Percentiles rank a stretch among this genome's conserved stretches.
Conservation (phyloP, 2,329 filamentous ascomycete genomes). For the Aspergillus floridensis region DNA sequence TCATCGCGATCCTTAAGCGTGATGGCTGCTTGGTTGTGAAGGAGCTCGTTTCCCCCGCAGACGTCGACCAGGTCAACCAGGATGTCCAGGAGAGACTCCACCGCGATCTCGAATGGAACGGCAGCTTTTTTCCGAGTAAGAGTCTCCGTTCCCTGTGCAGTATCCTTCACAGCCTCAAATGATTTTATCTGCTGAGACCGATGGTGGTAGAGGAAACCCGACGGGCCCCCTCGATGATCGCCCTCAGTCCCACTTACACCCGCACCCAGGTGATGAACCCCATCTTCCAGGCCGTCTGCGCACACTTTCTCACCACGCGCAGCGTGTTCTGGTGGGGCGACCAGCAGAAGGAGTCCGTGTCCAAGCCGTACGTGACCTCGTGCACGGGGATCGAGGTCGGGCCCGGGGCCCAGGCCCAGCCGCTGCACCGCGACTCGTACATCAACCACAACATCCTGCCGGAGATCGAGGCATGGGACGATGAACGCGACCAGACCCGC, state of each 20-base stretch:
- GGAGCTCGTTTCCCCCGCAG: not conserved
- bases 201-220: conserved; percentile 8
- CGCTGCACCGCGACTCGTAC: conserved; percentile 20
- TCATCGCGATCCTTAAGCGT: not conserved
- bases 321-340: conserved; percentile 30
- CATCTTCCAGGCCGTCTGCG: conserved; percentile 26
- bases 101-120: not conserved
- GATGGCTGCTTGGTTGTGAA: not conserved
- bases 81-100: not conserved
- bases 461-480: conserved; percentile 3
- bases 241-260: conserved; percentile 3
- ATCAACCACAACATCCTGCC: conserved; percentile 6
- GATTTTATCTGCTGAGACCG: not conserved
- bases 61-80: not conserved
- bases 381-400: conserved; percentile 20
- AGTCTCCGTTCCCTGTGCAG: not conserved
- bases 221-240: conserved; percentile 9
- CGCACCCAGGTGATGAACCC: conserved; percentile 24
- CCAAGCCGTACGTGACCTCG: conserved; percentile 23
- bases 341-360: conserved; percentile 24
- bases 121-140: not conserved
- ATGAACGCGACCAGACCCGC: conserved; percentile 14
- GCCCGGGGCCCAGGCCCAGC: conserved; percentile 23
- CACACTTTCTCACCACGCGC: conserved; percentile 27
- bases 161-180: not conserved